Base-by-base conservation (phyloP, 2,329 filamentous ascomycete genomes). In the Chrysoporthe cubensis region DNA sequence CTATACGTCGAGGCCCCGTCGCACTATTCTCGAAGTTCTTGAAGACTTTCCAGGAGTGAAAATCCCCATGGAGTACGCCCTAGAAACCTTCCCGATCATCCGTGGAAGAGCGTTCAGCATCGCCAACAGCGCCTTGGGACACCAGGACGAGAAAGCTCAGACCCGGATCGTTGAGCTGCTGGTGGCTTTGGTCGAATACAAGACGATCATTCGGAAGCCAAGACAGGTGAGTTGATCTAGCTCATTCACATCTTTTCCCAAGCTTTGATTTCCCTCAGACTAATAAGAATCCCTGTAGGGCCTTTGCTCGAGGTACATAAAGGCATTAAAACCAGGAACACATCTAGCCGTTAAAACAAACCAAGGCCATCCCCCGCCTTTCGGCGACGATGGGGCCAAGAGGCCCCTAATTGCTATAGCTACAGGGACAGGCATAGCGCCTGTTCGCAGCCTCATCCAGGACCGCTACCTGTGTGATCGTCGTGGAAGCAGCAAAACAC, bases 91-190 rank as follows among this genome's bases (percentile, higher is more conserved):
- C 65, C 96, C 96, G 0, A 74, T 90, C 3, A 90, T 98, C 59
- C 89, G 93, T n/a, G 91, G 90, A n/a, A 87, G 96, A 6, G 92
- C 97, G 73, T 99, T 97, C 76, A 97, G 94, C 78, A 94, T 98
- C 69, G 93, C 93, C 44, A 96, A 91, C 71, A 90, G 91, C 7
- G 58, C 43, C 6, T n/a, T 26, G 1, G 43, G 14, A 16, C 52
- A 69, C 44, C 50, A 65, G 37, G 57, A 42, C 18, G 13, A 32
- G 16, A 63, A 56, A 40, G 59, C 34, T 6, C 18, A 56, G 42
- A 43, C 48, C 16, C 52, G 44, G 34, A 56, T 64, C 0, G 81
- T 96, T 32, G 90, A 97, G 65, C 83, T 97, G 3, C 81, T 97
- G 3, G 87, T 94, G 54, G 94, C 96, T 0, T 90, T 98, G 66